Conservation (phyloP, 768 basidiomycete genomes). For the Lentinula lateritia region DNA sequence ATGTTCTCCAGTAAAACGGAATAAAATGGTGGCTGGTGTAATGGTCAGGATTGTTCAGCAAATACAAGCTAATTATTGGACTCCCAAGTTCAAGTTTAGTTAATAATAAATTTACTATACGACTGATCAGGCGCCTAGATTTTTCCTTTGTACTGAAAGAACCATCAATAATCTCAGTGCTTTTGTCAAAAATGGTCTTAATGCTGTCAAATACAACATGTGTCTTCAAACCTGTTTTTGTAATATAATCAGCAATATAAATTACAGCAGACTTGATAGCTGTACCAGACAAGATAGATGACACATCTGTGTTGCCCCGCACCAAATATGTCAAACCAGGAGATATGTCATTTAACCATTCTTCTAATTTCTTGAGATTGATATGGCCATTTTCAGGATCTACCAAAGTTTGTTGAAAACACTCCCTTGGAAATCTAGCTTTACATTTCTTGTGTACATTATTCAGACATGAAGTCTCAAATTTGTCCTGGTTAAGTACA, state of each 20-base stretch:
- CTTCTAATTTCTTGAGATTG: conserved; percentile 26
- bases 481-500: background rate
- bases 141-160: conserved; percentile 11
- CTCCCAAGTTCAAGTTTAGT: conserved; percentile 30
- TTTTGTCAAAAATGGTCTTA: conserved; percentile 17
- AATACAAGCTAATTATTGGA: conserved; percentile 29
- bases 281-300: conserved; percentile 32
- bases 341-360: conserved; percentile 30
- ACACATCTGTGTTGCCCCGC: conserved; percentile 33
- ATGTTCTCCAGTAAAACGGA: conserved; percentile 26
- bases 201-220: conserved; percentile 12
- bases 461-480: conserved; percentile 18
- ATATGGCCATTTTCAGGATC: conserved; percentile 22
- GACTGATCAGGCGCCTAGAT: conserved; percentile 24
- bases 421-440: conserved; percentile 28
- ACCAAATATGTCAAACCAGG: conserved; percentile 25
- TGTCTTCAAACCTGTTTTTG: conserved; percentile 32
- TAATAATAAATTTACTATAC: conserved; percentile 31
- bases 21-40: conserved; percentile 31
- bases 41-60: conserved; percentile 30
- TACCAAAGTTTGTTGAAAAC: conserved; percentile 15
- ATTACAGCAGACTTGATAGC: conserved; percentile 29
- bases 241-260: conserved; percentile 40
- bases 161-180: conserved; percentile 17
- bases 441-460: conserved; percentile 25